Base-by-base conservation (phyloP, 208 protist species). In the Porcisia hertigi region DNA sequence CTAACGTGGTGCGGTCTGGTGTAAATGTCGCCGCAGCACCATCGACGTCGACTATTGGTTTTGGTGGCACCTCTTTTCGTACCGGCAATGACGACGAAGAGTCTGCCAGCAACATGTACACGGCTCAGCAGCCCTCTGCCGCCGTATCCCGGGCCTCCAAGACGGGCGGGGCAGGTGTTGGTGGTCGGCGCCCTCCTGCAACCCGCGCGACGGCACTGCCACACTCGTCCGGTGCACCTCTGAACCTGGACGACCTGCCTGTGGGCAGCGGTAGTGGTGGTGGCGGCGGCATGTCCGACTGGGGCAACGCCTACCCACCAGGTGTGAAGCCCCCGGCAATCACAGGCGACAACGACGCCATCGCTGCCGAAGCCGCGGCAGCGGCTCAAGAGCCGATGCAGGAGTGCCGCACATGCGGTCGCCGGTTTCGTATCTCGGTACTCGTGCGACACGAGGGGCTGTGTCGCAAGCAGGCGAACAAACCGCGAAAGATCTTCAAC, bases 401-500 rank as follows among this genome's bases (percentile, higher is more conserved):
- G 34, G 73, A 83, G 55, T 96, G 92, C 85, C 63, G 62, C 45
- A 73, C 76, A 18, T 97, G 93, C 70, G 88, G 88, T 5, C 86
- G 93, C 23, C 86, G 75, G 69, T 97, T 97, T 81, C 88, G 90
- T 39, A 64, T 77, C 14, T 94, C 92, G 11, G 76, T 94, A 14
- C 72, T 96, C 30, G 1, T 75, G 1, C 81, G 87, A 0, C 93
- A 97, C 81, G 86, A 93, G 79, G 81, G 71, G 30, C 75, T 87
- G 11, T 97, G 93, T 71, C 60, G 60, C 54, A 93, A 90, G 69
- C 59, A 88, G 60, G 55, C 59, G 30, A 83, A 84, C 36, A 93
- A 94, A 83, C 85, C 85, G 3, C 81, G 87, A 0, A 82, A 86
- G 55, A 83, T 86, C 25, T 96, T 97, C 67, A 83, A 97, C 79